A percentile compares a stretch with the other conserved stretches of the same genome.
Evolutionary conservation across 257 asterid genomes (phyloP).

Genomic region (Thymus quinquecostatus): DNA sequence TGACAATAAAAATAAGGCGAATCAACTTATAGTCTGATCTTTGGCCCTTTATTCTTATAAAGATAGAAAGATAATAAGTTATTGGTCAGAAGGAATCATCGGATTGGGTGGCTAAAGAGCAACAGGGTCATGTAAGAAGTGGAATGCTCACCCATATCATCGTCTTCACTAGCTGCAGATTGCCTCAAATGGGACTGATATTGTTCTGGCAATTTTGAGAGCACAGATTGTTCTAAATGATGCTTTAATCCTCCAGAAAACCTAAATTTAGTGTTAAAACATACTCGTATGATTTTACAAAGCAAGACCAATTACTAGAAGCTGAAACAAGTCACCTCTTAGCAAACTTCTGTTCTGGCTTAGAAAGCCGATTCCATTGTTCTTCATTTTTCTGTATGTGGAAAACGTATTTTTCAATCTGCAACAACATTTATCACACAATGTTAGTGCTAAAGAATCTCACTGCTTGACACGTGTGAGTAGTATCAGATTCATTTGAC

Average conservation of each 20-base stretch:
- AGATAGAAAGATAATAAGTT: not conserved
- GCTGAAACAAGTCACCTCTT: conserved; percentile 46
- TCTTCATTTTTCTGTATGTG: conserved; percentile 65
- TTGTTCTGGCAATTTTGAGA: conserved; percentile 77
- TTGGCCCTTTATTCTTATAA: not conserved
- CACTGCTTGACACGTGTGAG: not conserved
- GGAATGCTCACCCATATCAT: conserved; percentile 83
- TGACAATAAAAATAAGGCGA: not conserved
- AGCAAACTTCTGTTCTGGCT: conserved; percentile 68
- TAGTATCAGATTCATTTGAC: not conserved
- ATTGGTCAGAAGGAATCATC: not conserved
- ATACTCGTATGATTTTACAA: not conserved
- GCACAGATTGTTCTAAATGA: conserved; percentile 76
- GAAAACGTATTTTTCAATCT: conserved; percentile 76
- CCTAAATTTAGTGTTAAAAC: conserved; percentile 46
- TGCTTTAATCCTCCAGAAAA: conserved; percentile 58
- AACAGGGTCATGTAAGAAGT: conserved; percentile 13
- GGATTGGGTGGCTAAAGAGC: not conserved
- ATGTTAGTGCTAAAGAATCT: conserved; percentile 10
- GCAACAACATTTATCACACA: conserved; percentile 31
- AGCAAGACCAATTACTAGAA: conserved; percentile 4
- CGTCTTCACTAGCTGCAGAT: conserved; percentile 83
- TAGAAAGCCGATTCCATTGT: conserved; percentile 69
- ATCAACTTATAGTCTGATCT: too few relatives aligned
- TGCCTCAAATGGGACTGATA: conserved; percentile 79